These are phyloP conservation scores for Botrytis medusae DNA, from an alignment of 2,329 filamentous ascomycete genomes.

Conservation along the genomic window DNA sequence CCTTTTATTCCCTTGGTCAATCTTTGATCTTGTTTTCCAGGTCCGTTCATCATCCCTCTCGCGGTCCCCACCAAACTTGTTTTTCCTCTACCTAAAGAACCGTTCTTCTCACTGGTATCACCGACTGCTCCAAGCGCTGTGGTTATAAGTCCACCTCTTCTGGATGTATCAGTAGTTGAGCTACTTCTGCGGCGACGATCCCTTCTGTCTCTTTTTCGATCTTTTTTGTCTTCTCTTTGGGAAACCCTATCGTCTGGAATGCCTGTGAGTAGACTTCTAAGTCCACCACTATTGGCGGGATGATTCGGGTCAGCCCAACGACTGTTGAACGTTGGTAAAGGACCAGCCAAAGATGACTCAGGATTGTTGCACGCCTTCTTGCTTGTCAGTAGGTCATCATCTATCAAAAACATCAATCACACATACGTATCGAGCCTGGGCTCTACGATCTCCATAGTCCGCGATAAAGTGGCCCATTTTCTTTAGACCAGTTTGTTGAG, in stretches of 20 bases:
- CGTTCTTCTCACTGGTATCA: neutral
- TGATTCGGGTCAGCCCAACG: slow-evolving; percentile 17
- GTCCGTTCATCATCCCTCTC: slow-evolving; percentile 13
- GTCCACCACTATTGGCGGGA: neutral
- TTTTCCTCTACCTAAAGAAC: too few species aligned
- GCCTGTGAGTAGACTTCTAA: slow-evolving; percentile 16
- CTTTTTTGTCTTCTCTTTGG: neutral
- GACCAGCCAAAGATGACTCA: neutral
- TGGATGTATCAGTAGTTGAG: slow-evolving; percentile 1
- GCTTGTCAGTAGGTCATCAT: neutral
- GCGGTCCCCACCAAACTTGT: neutral
- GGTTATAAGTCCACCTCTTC: neutral
- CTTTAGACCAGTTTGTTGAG: slow-evolving; percentile 34
- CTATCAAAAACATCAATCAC: neutral
- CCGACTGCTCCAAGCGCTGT: neutral
- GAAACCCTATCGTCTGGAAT: neutral
- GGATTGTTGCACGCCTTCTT: neutral
- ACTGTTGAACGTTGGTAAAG: slow-evolving; percentile 2
- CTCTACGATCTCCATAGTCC: slow-evolving; percentile 25
- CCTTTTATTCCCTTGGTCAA: slow-evolving; percentile 11
- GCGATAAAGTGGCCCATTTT: slow-evolving; percentile 41
- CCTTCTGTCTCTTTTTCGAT: neutral
- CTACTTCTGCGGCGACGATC: neutral
- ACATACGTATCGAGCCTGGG: slow-evolving; percentile 23
- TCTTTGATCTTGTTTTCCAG: slow-evolving; percentile 15